phyloP scores from a whole-genome alignment of 108 stramenopile species.

The Pseudonitzschia multistriata region DNA sequence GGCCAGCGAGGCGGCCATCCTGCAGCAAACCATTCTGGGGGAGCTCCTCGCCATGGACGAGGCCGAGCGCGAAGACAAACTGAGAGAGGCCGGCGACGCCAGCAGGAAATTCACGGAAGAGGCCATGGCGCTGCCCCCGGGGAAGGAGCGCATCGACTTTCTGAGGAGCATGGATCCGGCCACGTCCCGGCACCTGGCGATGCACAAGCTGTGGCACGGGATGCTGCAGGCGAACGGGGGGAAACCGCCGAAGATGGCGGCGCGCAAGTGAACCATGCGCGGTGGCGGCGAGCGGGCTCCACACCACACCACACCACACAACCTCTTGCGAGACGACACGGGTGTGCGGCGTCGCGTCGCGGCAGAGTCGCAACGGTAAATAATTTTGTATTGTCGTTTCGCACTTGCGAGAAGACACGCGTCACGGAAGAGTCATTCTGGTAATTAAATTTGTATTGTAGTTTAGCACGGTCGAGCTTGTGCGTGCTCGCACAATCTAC shows the following conservation, averaged over 20 bases:
- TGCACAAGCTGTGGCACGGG: slow-evolving; percentile 59
- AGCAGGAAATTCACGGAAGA: slow-evolving; percentile 37
- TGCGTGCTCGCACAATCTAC: too few species aligned
- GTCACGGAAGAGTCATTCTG: too few species aligned
- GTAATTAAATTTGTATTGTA: too few species aligned
- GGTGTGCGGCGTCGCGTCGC: too few species aligned
- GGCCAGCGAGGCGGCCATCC: slow-evolving; percentile 30
- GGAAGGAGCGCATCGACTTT: slow-evolving; percentile 52
- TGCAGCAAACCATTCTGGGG: slow-evolving; percentile 37
- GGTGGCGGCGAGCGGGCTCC: too few species aligned
- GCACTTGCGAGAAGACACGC: too few species aligned
- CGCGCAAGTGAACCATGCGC: too few species aligned
- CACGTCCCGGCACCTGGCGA: slow-evolving; percentile 48
- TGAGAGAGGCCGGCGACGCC: slow-evolving; percentile 26
- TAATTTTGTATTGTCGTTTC: too few species aligned
- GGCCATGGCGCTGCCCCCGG: slow-evolving; percentile 43
- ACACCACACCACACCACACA: too few species aligned
- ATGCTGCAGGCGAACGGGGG: slow-evolving; percentile 26
- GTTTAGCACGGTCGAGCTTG: too few species aligned
- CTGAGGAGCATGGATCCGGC: slow-evolving; percentile 47
- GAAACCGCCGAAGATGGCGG: slow-evolving; percentile 5
- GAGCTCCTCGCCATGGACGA: slow-evolving; percentile 37
- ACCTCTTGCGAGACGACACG: too few species aligned
- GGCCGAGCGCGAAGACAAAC: slow-evolving; percentile 24
- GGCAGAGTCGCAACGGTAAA: too few species aligned